phyloP scores from a whole-genome alignment of 805 yeast genomes.

The Debaryomyces prosopidis region DNA sequence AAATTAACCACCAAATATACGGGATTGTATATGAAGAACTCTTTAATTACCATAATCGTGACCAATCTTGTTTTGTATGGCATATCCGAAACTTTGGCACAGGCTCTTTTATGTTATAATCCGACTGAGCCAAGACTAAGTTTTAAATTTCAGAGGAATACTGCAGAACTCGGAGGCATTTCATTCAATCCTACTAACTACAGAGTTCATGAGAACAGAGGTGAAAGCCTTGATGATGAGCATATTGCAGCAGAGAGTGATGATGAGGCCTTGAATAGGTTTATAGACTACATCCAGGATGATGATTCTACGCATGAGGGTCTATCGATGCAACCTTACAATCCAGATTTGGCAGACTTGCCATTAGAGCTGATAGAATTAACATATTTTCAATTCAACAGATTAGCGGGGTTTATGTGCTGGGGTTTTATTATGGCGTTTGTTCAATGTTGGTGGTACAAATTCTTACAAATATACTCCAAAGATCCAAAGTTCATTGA shows the following conservation, averaged over 20 bases:
- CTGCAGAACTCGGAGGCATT: constrained; percentile 5
- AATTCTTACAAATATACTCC: constrained; percentile 76
- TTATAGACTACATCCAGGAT: constrained; percentile 32
- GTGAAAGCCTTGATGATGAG: constrained; percentile 8
- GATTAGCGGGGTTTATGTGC: constrained; percentile 75
- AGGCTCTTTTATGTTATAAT: constrained; percentile 49
- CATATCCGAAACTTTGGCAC: constrained; percentile 90
- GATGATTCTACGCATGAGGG: constrained; percentile 16
- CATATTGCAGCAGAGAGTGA: constrained; percentile 9
- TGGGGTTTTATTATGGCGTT: constrained; percentile 90
- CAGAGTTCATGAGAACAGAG: neutral
- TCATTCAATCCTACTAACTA: constrained; percentile 19
- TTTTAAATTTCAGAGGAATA: constrained; percentile 17
- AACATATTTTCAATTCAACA: constrained; percentile 57
- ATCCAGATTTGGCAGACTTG: neutral
- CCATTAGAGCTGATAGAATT: constrained; percentile 17
- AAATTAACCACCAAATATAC: constrained; percentile 60
- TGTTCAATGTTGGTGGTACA: constrained; percentile 87
- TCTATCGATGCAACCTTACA: constrained; percentile 8
- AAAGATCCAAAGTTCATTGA: constrained; percentile 83
- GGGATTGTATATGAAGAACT: constrained; percentile 58
- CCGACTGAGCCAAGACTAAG: constrained; percentile 21
- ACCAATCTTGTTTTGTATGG: constrained; percentile 84
- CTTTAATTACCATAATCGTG: constrained; percentile 74
- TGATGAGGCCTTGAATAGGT: constrained; percentile 11